These are phyloP conservation scores for Leucosporidium yakuticum DNA, from an alignment of 768 basidiomycete genomes.

Conservation along the genomic window DNA sequence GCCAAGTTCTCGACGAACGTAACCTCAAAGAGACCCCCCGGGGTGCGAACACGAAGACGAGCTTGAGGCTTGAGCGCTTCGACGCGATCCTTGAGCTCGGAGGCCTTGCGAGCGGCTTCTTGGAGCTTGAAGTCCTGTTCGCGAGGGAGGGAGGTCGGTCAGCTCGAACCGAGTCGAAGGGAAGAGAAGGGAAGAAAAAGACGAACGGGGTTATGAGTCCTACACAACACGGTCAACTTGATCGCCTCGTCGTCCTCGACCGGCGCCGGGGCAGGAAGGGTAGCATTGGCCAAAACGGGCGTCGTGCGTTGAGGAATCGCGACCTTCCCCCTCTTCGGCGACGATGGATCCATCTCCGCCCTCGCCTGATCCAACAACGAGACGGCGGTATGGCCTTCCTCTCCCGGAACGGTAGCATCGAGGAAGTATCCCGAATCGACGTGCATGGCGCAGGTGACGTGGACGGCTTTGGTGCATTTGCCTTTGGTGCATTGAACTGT, in stretches of 20 bases:
- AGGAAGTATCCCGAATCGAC: slow-evolving; percentile 44
- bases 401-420: slow-evolving; percentile 36
- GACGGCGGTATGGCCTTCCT: slow-evolving; percentile 43
- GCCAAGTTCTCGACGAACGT: slow-evolving; percentile 65
- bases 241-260: slow-evolving; percentile 7
- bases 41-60: slow-evolving; percentile 76
- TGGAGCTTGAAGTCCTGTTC: slow-evolving; percentile 64
- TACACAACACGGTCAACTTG: slow-evolving; percentile 63
- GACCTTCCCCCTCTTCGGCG: neutral
- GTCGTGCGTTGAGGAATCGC: neutral
- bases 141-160: neutral
- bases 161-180: slow-evolving; percentile 1
- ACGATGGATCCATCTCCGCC: slow-evolving; percentile 45
- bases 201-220: slow-evolving; percentile 84
- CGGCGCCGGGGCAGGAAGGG: neutral
- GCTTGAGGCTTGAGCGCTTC: slow-evolving; percentile 63
- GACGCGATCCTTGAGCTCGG: slow-evolving; percentile 65
- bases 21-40: slow-evolving; percentile 79
- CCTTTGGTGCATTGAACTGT: slow-evolving; percentile 84
- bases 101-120: slow-evolving; percentile 67
- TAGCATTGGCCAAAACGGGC: neutral
- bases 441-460: slow-evolving; percentile 77
- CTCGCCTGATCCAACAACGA: slow-evolving; percentile 56
- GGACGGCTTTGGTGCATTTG: slow-evolving; percentile 88
- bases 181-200: slow-evolving; percentile 25